These are phyloP conservation scores for Hyaloscypha variabilis DNA, from an alignment of 495 filamentous ascomycete species.

Conservation along the genomic window DNA sequence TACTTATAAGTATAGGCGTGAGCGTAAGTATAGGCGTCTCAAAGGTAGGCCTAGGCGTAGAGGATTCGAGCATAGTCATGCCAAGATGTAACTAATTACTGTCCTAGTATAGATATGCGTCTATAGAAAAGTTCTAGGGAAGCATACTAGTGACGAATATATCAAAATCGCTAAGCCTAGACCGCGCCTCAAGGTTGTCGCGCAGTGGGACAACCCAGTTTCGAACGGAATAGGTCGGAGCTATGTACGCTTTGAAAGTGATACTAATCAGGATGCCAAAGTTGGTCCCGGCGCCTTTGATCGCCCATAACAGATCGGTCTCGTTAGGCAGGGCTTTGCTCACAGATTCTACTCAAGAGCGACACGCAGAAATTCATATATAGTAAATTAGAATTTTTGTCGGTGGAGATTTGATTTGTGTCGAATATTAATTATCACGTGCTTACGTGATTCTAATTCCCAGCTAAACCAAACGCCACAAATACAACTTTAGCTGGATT, in stretches of 20 bases:
- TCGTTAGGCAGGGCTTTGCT: no score
- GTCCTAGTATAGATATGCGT: slow-evolving; percentile 62
- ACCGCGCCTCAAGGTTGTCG: slow-evolving; percentile 40
- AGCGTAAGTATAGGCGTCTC: no score
- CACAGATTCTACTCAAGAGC: no score
- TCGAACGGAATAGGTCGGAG: slow-evolving; percentile 46
- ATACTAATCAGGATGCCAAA: slow-evolving; percentile 65
- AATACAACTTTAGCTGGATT: no score
- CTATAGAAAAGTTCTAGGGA: slow-evolving; percentile 49
- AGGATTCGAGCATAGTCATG: slow-evolving; percentile 55
- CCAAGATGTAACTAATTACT: slow-evolving; percentile 51
- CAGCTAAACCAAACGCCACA: no score
- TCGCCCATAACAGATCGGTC: slow-evolving; percentile 59
- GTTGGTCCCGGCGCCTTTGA: slow-evolving; percentile 65
- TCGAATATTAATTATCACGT: no score
- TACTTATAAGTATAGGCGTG: slow-evolving; percentile 27
- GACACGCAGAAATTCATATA: no score
- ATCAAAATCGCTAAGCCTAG: slow-evolving; percentile 48
- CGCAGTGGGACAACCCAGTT: slow-evolving; percentile 54
- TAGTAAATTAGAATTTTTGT: no score
- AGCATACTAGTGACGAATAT: slow-evolving; percentile 45
- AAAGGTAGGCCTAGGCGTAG: slow-evolving; percentile 31
- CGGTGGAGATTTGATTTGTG: no score
- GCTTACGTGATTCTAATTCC: no score
- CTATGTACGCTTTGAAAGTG: slow-evolving; percentile 52